Conservation (phyloP, 371 early-diverging fungal genomes). For the Mortierella sp. region DNA sequence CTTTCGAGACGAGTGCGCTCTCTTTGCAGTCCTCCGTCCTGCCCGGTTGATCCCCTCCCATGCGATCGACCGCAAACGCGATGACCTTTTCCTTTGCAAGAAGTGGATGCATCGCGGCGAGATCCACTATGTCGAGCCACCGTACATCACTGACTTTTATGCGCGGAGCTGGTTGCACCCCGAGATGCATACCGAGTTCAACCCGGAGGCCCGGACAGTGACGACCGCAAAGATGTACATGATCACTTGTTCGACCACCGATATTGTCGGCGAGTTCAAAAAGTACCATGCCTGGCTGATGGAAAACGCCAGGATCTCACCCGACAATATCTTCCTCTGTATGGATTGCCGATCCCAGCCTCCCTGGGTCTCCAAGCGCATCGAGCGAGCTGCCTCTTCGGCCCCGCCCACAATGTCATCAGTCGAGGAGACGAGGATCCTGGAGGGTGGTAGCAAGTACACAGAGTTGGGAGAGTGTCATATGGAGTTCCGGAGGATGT, state of each 20-base stretch:
- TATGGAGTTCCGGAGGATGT: constrained; percentile 50
- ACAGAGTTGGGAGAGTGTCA: constrained; percentile 44
- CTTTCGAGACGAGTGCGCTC: constrained; percentile 36
- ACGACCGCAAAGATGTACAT: constrained; percentile 41
- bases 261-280: constrained; percentile 36
- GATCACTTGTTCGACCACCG: constrained; percentile 35
- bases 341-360: constrained; percentile 47
- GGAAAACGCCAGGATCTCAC: constrained; percentile 34
- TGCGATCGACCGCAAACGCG: constrained; percentile 35
- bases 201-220: constrained; percentile 16
- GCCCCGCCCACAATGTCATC: not conserved
- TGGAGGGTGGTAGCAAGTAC: constrained; percentile 43
- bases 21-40: constrained; percentile 39
- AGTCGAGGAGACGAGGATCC: not conserved
- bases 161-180: constrained; percentile 46
- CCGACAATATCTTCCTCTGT: constrained; percentile 42
- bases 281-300: constrained; percentile 35
- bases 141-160: constrained; percentile 41
- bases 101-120: constrained; percentile 35
- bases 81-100: constrained; percentile 37
- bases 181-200: constrained; percentile 42
- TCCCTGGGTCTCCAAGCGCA: constrained; percentile 30
- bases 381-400: constrained; percentile 10
- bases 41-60: constrained; percentile 28
- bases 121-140: constrained; percentile 42